Percentiles rank a stretch among this genome's conserved stretches.
Evolutionary conservation across 768 basidiomycete genomes (phyloP).

Genomic region (Panellus pusillus): DNA sequence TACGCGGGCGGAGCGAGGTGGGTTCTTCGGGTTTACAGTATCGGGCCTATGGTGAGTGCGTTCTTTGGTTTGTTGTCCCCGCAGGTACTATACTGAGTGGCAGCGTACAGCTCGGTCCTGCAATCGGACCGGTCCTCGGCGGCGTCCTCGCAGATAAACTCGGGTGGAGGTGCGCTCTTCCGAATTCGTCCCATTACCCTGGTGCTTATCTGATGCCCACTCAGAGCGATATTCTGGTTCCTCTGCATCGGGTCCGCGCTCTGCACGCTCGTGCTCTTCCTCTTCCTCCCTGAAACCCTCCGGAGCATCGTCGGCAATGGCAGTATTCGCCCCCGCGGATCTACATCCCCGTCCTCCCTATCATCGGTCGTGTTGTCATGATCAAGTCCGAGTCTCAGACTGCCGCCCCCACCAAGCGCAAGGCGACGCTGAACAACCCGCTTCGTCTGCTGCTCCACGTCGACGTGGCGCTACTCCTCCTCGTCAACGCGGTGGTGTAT

Average conservation of each 20-base stretch:
- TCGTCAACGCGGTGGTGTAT: slow-evolving; percentile 50
- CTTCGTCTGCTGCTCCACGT: slow-evolving; percentile 53
- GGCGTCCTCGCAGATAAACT: slow-evolving; percentile 60
- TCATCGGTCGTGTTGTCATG: slow-evolving; percentile 33
- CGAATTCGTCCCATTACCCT: background rate
- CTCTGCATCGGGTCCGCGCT: slow-evolving; percentile 47
- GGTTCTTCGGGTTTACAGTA: slow-evolving; percentile 61
- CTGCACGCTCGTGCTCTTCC: slow-evolving; percentile 47
- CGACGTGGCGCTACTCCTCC: slow-evolving; percentile 53
- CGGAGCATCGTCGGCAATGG: slow-evolving; percentile 56
- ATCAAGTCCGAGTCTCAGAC: slow-evolving; percentile 18
- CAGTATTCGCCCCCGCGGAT: slow-evolving; percentile 44
- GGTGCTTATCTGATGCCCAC: slow-evolving; percentile 3
- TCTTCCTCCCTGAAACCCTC: slow-evolving; percentile 55
- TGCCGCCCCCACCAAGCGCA: slow-evolving; percentile 15
- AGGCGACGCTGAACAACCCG: slow-evolving; percentile 48
- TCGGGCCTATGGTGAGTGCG: slow-evolving; percentile 59
- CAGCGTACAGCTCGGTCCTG: slow-evolving; percentile 52
- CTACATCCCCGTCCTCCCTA: slow-evolving; percentile 56
- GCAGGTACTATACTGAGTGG: no score
- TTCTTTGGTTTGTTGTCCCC: background rate
- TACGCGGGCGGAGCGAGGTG: slow-evolving; percentile 68
- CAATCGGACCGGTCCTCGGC: slow-evolving; percentile 61
- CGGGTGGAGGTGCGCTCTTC: slow-evolving; percentile 57
- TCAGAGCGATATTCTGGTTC: slow-evolving; percentile 64